Evolutionary conservation across 164 flowering plant genomes (phyloP).

Genomic region (Macadamia tetraphylla): DNA sequence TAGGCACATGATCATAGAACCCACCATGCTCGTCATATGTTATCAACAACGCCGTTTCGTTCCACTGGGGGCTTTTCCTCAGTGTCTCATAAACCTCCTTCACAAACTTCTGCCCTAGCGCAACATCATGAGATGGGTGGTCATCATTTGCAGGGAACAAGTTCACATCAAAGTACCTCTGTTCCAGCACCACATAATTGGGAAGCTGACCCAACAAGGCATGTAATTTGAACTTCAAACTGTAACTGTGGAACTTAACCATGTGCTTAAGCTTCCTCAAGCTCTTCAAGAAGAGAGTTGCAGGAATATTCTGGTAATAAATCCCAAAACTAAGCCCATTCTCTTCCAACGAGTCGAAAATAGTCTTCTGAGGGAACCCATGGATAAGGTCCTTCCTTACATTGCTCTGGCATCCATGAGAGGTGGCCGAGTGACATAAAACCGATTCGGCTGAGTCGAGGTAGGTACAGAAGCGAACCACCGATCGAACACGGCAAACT

Average conservation of each 20-base stretch:
- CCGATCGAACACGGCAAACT: no score
- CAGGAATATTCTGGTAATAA: no score
- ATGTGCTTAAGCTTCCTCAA: constrained; percentile 22
- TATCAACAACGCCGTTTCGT: constrained; percentile 73
- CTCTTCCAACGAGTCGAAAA: no score
- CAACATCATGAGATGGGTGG: constrained; percentile 92
- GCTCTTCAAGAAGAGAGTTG: no score
- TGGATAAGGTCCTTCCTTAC: no score
- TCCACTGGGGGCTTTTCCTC: constrained; percentile 89
- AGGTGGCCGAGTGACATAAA: no score
- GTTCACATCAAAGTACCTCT: constrained; percentile 67
- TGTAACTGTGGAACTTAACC: constrained; percentile 57
- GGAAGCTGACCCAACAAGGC: constrained; percentile 67
- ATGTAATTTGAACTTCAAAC: constrained; percentile 55
- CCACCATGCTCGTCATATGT: constrained; percentile 99
- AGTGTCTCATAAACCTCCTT: constrained; percentile 93
- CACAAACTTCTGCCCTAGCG: constrained; percentile 81
- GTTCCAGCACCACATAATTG: constrained; percentile 85
- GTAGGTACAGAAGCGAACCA: no score
- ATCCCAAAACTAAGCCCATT: no score
- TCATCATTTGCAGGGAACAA: constrained; percentile 84
- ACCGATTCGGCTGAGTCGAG: no score
- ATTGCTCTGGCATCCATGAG: no score
- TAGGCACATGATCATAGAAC: constrained; percentile 91
- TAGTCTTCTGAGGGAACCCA: no score